Percentiles rank a stretch among this genome's conserved stretches.
These are phyloP conservation scores for Geotrichum carabidarum DNA, from an alignment of 1,139 yeast genomes.

Conservation along the genomic window DNA sequence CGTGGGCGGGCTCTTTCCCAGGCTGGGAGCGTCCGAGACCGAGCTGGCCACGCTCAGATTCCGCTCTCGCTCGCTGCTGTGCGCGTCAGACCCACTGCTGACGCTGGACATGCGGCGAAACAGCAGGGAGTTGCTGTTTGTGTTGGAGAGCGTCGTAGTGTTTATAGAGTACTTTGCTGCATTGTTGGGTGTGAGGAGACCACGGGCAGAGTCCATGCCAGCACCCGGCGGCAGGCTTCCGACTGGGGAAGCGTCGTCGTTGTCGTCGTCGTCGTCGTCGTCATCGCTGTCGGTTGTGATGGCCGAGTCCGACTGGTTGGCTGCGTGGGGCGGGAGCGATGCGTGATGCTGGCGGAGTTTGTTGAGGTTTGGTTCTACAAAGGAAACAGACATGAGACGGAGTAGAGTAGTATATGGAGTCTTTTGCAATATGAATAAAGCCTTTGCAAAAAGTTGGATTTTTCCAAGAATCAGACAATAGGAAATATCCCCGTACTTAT, in stretches of 20 bases:
- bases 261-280: slow-evolving; percentile 1
- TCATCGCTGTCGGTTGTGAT: neutral
- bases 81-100: neutral
- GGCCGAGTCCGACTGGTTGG: neutral
- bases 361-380: neutral
- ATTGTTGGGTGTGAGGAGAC: neutral
- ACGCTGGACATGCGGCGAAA: slow-evolving; percentile 9
- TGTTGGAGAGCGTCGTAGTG: slow-evolving; percentile 13
- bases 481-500: too few species aligned
- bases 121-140: slow-evolving; percentile 12
- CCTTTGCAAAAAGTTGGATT: neutral
- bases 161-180: neutral
- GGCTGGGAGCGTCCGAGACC: neutral
- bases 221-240: neutral
- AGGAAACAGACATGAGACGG: neutral
- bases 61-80: neutral
- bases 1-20: neutral
- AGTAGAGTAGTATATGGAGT: too few species aligned
- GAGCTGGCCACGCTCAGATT: neutral
- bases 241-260: neutral
- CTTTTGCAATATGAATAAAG: neutral
- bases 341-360: neutral
- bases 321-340: neutral
- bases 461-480: too few species aligned
- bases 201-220: neutral